Conservation (phyloP, 192 early-diverging fungal genomes). For the Phlyctochytrium arcticum region DNA sequence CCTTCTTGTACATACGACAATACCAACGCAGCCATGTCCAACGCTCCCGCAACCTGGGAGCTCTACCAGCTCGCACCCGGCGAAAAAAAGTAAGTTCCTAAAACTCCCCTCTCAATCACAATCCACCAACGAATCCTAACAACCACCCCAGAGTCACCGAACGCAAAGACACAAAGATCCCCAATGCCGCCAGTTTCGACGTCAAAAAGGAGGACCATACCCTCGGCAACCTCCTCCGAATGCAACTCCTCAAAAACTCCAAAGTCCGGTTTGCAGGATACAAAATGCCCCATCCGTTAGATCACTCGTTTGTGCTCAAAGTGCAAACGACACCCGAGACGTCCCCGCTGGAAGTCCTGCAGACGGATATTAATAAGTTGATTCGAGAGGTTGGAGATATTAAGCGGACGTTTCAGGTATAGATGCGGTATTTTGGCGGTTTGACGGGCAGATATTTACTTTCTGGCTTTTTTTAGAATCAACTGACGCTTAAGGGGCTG, state of each 20-base stretch:
- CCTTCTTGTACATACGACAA: no score
- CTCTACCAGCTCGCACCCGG: conserved; percentile 15
- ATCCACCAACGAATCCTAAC: neutral
- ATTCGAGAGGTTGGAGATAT: conserved; percentile 73
- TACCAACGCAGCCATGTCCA: conserved; percentile 28
- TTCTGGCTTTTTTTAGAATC: conserved; percentile 21
- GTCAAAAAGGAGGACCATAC: conserved; percentile 98
- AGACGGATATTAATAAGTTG: conserved; percentile 70
- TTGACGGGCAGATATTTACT: neutral
- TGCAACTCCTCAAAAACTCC: conserved; percentile 85
- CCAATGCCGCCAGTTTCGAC: conserved; percentile 88
- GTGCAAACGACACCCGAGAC: conserved; percentile 88
- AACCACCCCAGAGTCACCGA: conserved; percentile 61
- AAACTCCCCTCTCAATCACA: neutral
- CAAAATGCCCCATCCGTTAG: conserved; percentile 93
- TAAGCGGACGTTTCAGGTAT: conserved; percentile 79
- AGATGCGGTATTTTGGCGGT: neutral
- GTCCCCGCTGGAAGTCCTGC: conserved; percentile 76
- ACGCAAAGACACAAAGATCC: conserved; percentile 83
- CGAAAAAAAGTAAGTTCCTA: conserved; percentile 12
- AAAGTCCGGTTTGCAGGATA: conserved; percentile 96
- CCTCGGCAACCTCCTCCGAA: conserved; percentile 88
- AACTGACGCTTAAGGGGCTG: conserved; percentile 45
- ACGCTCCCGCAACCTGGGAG: conserved; percentile 26
- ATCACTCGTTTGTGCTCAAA: conserved; percentile 86